These are phyloP conservation scores for Parastagonospora avenae DNA, from an alignment of 2,329 filamentous ascomycete genomes.

Conservation along the genomic window DNA sequence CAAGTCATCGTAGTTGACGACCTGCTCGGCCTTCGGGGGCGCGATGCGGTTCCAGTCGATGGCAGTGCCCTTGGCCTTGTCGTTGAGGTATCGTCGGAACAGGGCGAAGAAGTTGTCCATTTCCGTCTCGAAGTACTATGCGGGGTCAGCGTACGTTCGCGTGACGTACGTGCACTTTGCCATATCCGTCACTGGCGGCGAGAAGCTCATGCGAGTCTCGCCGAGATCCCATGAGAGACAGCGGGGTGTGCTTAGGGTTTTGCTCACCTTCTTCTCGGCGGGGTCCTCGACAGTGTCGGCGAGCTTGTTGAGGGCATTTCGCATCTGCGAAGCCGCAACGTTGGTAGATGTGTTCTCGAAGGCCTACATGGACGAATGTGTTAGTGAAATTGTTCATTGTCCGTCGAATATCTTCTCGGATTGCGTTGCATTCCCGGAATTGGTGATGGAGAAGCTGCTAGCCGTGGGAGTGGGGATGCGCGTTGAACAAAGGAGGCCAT, in stretches of 20 bases:
- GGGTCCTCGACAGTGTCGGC: conserved; percentile 87
- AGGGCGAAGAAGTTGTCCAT: conserved; percentile 99
- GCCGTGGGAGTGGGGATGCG: too few species aligned
- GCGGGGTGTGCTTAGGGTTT: background rate
- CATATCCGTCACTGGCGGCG: background rate
- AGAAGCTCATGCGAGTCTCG: background rate
- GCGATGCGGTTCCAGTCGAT: conserved; percentile 97
- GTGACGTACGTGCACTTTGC: conserved; percentile 18
- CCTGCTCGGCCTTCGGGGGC: conserved; percentile 89
- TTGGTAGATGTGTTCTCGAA: conserved; percentile 99
- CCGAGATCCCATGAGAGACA: background rate
- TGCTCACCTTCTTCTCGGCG: conserved; percentile 73
- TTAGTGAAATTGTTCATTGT: conserved; percentile 6
- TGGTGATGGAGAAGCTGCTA: too few species aligned
- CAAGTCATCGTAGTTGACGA: conserved; percentile 91
- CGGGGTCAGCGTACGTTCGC: conserved; percentile 20
- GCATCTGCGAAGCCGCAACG: conserved; percentile 98
- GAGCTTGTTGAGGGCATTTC: conserved; percentile 92
- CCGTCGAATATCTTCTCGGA: background rate
- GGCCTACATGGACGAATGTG: conserved; percentile 63
- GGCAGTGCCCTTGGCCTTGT: conserved; percentile 97
- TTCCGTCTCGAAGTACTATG: conserved; percentile 91
- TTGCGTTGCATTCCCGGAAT: too few species aligned
- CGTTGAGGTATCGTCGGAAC: conserved; percentile 97
- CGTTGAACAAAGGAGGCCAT: too few species aligned